A percentile compares a stretch with the other conserved stretches of the same genome.
Conservation (phyloP, 345 rosid genomes). For the Gossypioides kirkii region DNA sequence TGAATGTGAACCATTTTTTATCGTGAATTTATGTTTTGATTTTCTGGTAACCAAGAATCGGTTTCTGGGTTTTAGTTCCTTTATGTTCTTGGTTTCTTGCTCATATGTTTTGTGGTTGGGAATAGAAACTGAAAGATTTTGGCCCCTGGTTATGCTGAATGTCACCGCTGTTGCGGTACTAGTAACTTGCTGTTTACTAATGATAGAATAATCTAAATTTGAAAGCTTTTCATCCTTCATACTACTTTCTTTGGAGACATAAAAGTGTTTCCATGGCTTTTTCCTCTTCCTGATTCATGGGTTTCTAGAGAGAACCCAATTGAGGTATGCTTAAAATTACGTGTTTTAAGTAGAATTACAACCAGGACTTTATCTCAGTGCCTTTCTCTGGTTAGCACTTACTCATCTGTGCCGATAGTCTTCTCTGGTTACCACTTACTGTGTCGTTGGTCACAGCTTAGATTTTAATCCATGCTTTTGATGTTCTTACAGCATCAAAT, state of each 20-base stretch:
- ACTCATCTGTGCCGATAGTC: slow-evolving; percentile 6
- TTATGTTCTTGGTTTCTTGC: neutral
- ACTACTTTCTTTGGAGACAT: neutral
- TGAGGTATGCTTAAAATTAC: neutral
- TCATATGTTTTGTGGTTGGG: neutral
- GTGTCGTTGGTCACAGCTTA: neutral
- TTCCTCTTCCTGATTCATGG: neutral
- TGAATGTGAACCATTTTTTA: neutral
- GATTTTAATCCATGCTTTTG: neutral
- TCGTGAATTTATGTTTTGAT: neutral
- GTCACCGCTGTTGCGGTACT: neutral
- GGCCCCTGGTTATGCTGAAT: neutral
- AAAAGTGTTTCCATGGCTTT: neutral
- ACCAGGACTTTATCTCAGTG: neutral
- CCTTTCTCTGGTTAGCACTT: neutral
- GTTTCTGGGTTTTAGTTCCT: slow-evolving; percentile 7
- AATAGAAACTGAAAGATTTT: neutral
- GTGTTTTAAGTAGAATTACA: neutral
- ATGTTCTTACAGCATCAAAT: neutral
- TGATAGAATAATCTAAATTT: neutral
- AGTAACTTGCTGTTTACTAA: neutral
- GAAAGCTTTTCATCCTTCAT: neutral
- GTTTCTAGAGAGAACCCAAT: neutral
- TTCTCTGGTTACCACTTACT: neutral
- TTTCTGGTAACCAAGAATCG: neutral